These are phyloP conservation scores for Myxozyma monticola DNA, from an alignment of 805 yeast genomes.

Conservation along the genomic window DNA sequence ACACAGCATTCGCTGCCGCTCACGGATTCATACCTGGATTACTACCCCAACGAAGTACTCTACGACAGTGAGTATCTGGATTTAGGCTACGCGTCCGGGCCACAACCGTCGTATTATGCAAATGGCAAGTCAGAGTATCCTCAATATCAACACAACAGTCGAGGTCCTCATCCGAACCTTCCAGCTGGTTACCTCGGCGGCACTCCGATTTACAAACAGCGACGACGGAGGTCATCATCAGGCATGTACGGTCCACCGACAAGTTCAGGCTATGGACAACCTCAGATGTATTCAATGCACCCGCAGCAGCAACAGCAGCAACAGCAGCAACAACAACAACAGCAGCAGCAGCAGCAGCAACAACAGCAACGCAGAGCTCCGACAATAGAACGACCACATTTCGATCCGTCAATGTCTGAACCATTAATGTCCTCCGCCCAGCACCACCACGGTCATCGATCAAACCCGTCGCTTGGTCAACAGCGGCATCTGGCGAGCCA, in stretches of 20 bases:
- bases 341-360: no score
- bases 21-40: conserved; percentile 10
- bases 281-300: background rate
- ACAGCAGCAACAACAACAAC: conserved; percentile 4
- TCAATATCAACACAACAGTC: no score
- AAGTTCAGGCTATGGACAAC: background rate
- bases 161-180: no score
- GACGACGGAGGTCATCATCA: conserved; percentile 17
- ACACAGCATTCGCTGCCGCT: conserved; percentile 21
- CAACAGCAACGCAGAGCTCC: no score
- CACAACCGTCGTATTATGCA: no score
- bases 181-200: conserved; percentile 12
- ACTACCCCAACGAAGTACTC: conserved; percentile 3
- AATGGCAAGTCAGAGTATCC: no score
- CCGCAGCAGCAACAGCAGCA: conserved; percentile 4
- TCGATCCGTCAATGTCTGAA: no score
- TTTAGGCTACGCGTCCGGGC: background rate
- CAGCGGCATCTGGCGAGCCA: no score
- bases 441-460: no score
- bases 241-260: background rate
- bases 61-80: conserved; percentile 2
- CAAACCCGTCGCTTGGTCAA: no score
- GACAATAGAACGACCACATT: no score
- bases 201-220: conserved; percentile 26
- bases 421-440: no score